A percentile compares a stretch with the other conserved stretches of the same genome.
These are phyloP conservation scores for Sutorius australiensis DNA, from an alignment of 768 basidiomycete species.

Conservation along the genomic window DNA sequence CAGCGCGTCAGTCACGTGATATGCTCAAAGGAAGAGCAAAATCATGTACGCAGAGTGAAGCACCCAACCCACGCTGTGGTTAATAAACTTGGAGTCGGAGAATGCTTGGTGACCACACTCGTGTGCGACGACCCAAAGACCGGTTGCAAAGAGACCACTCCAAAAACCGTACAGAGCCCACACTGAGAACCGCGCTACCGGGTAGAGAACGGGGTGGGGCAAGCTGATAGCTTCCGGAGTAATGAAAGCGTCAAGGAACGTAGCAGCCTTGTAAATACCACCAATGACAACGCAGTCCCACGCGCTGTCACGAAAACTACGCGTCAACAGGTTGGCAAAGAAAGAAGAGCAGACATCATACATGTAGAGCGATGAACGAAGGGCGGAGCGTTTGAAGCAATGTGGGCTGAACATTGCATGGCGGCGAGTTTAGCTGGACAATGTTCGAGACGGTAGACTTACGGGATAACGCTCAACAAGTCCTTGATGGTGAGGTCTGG, in stretches of 20 bases:
- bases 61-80: conserved; percentile 90
- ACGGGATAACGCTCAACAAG: conserved; percentile 80
- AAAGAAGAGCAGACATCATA: conserved; percentile 34
- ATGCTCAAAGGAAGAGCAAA: neutral
- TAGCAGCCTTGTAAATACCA: conserved; percentile 62
- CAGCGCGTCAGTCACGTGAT: conserved; percentile 22
- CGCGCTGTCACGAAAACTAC: conserved; percentile 39
- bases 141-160: conserved; percentile 83
- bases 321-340: conserved; percentile 10
- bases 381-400: conserved; percentile 87
- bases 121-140: conserved; percentile 92
- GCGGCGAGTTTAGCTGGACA: neutral
- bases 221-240: conserved; percentile 52
- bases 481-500: conserved; percentile 89
- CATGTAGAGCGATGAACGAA: conserved; percentile 78
- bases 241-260: conserved; percentile 60
- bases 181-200: conserved; percentile 57
- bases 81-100: conserved; percentile 87
- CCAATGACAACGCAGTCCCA: conserved; percentile 75
- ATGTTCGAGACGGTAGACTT: conserved; percentile 28
- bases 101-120: conserved; percentile 97
- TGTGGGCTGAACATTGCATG: conserved; percentile 49
- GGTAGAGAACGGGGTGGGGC: conserved; percentile 58
- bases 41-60: conserved; percentile 78
- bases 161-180: conserved; percentile 83